A percentile compares a stretch with the other conserved stretches of the same genome.
Conservation (phyloP, 208 protist genomes). For the Trypanosoma mega region DNA sequence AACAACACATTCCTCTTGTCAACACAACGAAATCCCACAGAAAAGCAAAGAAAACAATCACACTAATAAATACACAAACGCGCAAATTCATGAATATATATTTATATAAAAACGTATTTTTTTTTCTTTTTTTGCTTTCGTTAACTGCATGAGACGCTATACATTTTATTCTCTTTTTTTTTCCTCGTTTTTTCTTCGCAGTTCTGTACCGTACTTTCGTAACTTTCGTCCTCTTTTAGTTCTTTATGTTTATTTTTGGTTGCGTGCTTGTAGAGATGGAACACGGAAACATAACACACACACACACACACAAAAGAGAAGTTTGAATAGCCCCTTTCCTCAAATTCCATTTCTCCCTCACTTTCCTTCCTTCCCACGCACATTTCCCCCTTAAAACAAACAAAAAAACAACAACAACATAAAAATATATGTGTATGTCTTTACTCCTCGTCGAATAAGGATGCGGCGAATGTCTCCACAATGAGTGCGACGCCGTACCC, state of each 20-base stretch:
- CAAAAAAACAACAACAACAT: slow-evolving; percentile 9
- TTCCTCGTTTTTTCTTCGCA: slow-evolving; percentile 2
- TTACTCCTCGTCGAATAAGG: slow-evolving; percentile 4
- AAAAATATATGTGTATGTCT: slow-evolving; percentile 2
- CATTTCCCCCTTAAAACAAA: no score
- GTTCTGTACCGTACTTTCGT: no score
- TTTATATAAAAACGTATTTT: slow-evolving; percentile 2
- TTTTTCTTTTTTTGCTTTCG: slow-evolving; percentile 1
- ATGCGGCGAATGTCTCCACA: slow-evolving; percentile 40
- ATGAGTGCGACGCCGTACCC: slow-evolving; percentile 80
- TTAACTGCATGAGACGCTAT: neutral
- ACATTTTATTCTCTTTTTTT: slow-evolving; percentile 2
- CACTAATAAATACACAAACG: no score
- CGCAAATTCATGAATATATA: no score
- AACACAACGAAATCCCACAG: no score
- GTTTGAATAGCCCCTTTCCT: neutral
- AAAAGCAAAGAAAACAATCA: no score
- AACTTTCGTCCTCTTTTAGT: no score
- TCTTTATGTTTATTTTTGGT: no score
- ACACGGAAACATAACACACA: no score
- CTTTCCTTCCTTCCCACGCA: neutral
- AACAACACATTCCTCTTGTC: no score
- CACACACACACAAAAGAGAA: no score
- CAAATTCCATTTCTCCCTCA: neutral
- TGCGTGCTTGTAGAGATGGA: no score